Conservation (phyloP, 768 basidiomycete species). For the Mycena alexandri region DNA sequence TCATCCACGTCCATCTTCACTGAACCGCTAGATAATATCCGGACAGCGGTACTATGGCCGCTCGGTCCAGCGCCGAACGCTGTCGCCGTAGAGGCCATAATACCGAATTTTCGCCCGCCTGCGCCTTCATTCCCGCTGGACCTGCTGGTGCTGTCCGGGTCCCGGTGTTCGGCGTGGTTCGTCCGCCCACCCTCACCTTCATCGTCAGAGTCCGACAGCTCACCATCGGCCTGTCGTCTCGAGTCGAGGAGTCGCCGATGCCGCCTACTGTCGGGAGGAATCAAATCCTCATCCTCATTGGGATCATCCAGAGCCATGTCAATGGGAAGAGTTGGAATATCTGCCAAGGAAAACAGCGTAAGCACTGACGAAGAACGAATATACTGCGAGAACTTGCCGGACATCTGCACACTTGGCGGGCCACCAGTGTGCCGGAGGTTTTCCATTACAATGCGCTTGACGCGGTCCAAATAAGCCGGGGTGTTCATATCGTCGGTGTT, state of each 20-base stretch:
- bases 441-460: constrained; percentile 93
- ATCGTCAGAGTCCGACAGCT: constrained; percentile 97
- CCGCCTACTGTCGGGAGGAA: constrained; percentile 81
- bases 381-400: constrained; percentile 61
- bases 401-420: constrained; percentile 94
- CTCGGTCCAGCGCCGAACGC: constrained; percentile 85
- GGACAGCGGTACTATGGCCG: constrained; percentile 69
- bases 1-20: constrained; percentile 55
- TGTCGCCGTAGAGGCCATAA: constrained; percentile 72
- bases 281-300: constrained; percentile 86
- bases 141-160: constrained; percentile 60
- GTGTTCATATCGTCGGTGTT: constrained; percentile 98
- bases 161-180: constrained; percentile 71
- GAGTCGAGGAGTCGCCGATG: constrained; percentile 84
- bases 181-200: constrained; percentile 92
- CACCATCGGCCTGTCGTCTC: constrained; percentile 85
- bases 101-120: constrained; percentile 71
- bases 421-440: constrained; percentile 88
- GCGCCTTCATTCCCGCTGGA: constrained; percentile 58
- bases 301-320: constrained; percentile 88
- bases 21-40: constrained; percentile 54
- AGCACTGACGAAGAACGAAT: constrained; percentile 4
- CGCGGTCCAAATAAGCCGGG: constrained; percentile 91
- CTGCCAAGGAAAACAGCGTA: constrained; percentile 53
- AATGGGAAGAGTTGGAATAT: constrained; percentile 86